These are phyloP conservation scores for Fusarium sp. DNA, from an alignment of 2,329 filamentous ascomycete genomes.

Conservation along the genomic window DNA sequence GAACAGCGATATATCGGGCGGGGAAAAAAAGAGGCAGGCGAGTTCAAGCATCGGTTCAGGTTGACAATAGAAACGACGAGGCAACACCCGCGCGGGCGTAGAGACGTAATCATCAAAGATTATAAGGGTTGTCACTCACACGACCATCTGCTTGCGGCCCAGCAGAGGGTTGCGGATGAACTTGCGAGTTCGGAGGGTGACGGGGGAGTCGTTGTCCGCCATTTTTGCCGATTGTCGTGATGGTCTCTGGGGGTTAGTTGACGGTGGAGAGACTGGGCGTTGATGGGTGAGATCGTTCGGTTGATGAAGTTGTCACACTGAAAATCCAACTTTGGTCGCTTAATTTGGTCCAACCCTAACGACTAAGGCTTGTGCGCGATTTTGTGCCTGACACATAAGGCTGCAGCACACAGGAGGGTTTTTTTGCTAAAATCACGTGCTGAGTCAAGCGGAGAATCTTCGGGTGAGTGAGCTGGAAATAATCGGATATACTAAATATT, in stretches of 20 bases:
- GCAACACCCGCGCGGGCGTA: conserved; percentile 13
- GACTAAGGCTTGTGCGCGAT: conserved; percentile 17
- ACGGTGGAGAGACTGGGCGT: conserved; percentile 49
- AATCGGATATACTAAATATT: conserved; percentile 13
- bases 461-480: conserved; percentile 6
- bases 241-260: conserved; percentile 52
- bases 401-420: conserved; percentile 12
- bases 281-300: conserved; percentile 50
- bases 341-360: conserved; percentile 63
- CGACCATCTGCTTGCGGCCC: conserved; percentile 99
- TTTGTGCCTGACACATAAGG: conserved; percentile 37
- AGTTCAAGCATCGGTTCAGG: conserved; percentile 26
- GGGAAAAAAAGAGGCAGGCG: conserved; percentile 5
- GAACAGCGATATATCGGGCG: conserved; percentile 19
- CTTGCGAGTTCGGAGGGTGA: conserved; percentile 97
- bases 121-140: conserved; percentile 74
- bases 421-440: conserved; percentile 39
- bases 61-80: conserved; percentile 16
- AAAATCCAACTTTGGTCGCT: conserved; percentile 57
- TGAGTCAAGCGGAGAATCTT: conserved; percentile 12
- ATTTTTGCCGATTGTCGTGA: conserved; percentile 74
- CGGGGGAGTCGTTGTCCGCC: conserved; percentile 83
- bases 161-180: conserved; percentile 99
- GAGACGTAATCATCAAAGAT: conserved; percentile 28
- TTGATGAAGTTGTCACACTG: conserved; percentile 51